Base-by-base conservation (phyloP, 2,329 filamentous ascomycete genomes). In the Xenosphaeropsis pyriputrescens region DNA sequence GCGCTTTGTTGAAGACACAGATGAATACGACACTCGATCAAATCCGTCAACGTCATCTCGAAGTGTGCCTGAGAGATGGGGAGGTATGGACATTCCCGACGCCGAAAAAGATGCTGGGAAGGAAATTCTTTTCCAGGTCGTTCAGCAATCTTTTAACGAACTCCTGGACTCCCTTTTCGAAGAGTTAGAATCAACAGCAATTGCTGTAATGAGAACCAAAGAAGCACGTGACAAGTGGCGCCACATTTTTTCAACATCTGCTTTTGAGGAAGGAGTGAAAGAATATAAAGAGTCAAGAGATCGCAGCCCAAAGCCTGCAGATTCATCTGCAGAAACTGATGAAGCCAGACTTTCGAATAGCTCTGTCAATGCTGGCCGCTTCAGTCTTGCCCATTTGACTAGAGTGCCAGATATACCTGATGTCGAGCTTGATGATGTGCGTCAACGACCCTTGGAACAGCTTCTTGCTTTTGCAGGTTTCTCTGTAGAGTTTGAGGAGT, bases 101-200 rank as follows among this genome's bases (percentile, higher is more conserved):
- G 78, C 80, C 1, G 86, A 94, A 55, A 72, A 71, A 41, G 86
- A 94, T 54, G 77, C 85, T 5, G 85, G 54, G 13, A 56, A 56
- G 37, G 54, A 96, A 53, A 81, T 95, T 4, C 63, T 96, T 1
- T 95, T 93, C 51, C 84, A 94, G 55, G 77, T 93, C 22, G 86
- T 85, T 0, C 86, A 95, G 56, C 82, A 94, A 57, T 82, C 85
- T 0, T 85, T 94, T 61, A 95, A 96, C 51, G 86, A 96, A 58
- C 65, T 96, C 2, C 71, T 98, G 0, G 85, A 96, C 51, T 70
- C 77, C 1, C 67, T 98, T 0, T 98, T 98, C 62, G 80, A 80
- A 47, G 66, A 70, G 4, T 79, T 80, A 45, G 89, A 96, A 56
- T 78, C 88, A 44, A 56, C 84, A 14, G 78, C 85, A 2, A 60